Base-by-base conservation (phyloP, 202 grass and related monocot genomes). In the Panicum virgatum region DNA sequence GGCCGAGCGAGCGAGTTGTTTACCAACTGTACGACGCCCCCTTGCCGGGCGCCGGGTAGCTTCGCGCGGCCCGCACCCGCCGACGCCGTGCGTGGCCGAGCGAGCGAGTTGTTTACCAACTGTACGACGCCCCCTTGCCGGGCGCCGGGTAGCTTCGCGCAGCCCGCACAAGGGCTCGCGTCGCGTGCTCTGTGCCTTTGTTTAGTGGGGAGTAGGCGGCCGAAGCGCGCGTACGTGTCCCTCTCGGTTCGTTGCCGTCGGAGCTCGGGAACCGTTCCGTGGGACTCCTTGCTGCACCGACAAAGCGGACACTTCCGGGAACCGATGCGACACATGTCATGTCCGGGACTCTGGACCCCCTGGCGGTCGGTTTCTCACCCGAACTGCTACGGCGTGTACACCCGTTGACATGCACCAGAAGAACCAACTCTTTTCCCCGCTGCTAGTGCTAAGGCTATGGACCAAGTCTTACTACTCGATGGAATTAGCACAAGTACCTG, bases 231-330 rank as follows among this genome's bases (percentile, higher is more conserved):
- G 44, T 60, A 84, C 75, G 51, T 84, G 81, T 84, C 69, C 32
- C 13, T 27, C 29, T 39, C 27, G 30, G 76, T 84, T 75, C 15
- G n/a, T 18, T 29, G 63, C 53, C 62, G 7, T 75, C 27, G 19
- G 34, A 10, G 1, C 42, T 14, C 20, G 2, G 15, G 54, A 81
- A 63, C 75, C 77, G 11, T 12, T n/a, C 81, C 11, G 43, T 10
- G 47, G 59, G 81, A 77, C 82, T 50, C 72, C 72, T 34, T 77
- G 7, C n/a, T 3, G 30, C 82, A 66, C 82, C 87, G 82, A 85
- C 77, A 58, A 22, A 81, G 50, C 54, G 38, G 27, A 64, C 29
- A 9, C 38, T 20, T 6, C 37, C 39, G 39, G 45, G 27, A 85
- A 48, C 36, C 22, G 23, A 32, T 23, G 20, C 54, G 30, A 32